Percentiles rank a stretch among this genome's conserved stretches.
phyloP scores from a whole-genome alignment of 2,329 filamentous ascomycete species.

The Stenocarpella maydis region DNA sequence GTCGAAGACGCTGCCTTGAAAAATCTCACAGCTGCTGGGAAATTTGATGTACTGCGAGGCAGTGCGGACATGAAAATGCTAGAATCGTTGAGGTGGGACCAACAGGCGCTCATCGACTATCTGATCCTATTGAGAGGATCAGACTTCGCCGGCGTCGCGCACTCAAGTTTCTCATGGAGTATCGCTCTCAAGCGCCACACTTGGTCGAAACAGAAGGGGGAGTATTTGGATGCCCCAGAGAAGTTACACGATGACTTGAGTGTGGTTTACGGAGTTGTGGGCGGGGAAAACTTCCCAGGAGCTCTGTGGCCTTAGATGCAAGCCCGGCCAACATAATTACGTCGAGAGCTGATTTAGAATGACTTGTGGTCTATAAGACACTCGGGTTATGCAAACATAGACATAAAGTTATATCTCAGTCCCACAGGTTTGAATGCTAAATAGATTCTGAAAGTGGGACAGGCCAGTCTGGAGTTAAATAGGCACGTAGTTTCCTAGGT shows the following conservation, averaged over 20 bases:
- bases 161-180: slow-evolving; percentile 31
- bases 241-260: slow-evolving; percentile 21
- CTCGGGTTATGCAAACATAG: neutral
- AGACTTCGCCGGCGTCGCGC: slow-evolving; percentile 27
- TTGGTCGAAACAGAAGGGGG: neutral
- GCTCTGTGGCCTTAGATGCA: slow-evolving; percentile 17
- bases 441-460: neutral
- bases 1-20: slow-evolving; percentile 13
- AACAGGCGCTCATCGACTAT: slow-evolving; percentile 30
- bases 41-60: slow-evolving; percentile 10
- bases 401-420: neutral
- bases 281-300: neutral
- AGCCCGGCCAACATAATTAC: neutral
- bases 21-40: slow-evolving; percentile 7
- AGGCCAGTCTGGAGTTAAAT: no score
- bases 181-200: slow-evolving; percentile 27
- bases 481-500: no score
- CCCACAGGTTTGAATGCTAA: neutral
- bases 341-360: no score
- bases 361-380: neutral
- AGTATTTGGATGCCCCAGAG: slow-evolving; percentile 21
- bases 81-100: slow-evolving; percentile 11
- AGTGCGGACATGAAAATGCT: neutral
- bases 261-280: slow-evolving; percentile 23
- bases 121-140: slow-evolving; percentile 22